Evolutionary conservation across 192 early-diverging fungal species (phyloP).

Genomic region (Geranomyces variabilis): DNA sequence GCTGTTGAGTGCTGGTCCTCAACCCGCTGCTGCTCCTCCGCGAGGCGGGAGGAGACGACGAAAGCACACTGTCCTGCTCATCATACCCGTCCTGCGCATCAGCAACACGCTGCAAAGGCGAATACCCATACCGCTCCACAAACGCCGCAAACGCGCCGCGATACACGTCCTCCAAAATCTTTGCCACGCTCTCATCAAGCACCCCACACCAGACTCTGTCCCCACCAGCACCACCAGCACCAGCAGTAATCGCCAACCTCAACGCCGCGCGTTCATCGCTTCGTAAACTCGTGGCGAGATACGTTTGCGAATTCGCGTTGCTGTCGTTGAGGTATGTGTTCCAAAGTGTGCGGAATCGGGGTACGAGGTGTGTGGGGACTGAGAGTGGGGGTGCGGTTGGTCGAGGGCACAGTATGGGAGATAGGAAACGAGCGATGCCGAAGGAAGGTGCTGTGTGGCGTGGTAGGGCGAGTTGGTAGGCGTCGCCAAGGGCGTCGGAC

Average conservation of each 20-base stretch:
- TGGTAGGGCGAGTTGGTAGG: slow-evolving; percentile 1
- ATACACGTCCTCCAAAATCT: neutral
- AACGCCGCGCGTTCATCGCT: neutral
- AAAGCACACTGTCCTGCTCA: neutral
- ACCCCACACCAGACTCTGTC: slow-evolving; percentile 4
- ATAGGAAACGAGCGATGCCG: slow-evolving; percentile 11
- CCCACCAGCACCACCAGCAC: no score
- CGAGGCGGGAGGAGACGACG: no score
- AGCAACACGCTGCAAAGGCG: neutral
- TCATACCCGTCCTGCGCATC: neutral
- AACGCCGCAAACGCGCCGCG: neutral
- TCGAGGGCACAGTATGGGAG: neutral
- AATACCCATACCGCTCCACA: neutral
- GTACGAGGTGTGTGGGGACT: neutral
- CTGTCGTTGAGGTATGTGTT: neutral
- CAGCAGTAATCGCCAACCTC: neutral
- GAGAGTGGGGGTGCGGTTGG: slow-evolving; percentile 11
- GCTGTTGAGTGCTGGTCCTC: no score
- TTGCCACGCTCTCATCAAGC: neutral
- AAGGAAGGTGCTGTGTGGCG: slow-evolving; percentile 1
- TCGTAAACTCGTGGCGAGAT: neutral
- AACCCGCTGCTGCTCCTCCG: no score
- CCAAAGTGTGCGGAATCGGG: neutral
- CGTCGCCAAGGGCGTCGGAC: neutral
- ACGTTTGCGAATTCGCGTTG: neutral